These are phyloP conservation scores for Speleostelium caveatum DNA, from an alignment of 78 protist genomes.

Conservation along the genomic window DNA sequence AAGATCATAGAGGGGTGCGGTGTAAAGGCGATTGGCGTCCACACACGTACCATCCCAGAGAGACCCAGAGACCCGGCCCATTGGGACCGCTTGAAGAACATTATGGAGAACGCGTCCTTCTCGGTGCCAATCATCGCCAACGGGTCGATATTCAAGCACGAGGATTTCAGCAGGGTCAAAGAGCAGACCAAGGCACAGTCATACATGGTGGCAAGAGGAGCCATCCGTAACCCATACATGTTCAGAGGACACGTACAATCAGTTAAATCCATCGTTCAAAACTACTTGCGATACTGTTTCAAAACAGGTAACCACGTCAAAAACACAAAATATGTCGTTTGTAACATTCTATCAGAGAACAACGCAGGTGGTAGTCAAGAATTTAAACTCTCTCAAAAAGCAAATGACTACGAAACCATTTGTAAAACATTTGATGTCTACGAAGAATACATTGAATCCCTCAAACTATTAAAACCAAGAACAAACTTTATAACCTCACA, in stretches of 20 bases:
- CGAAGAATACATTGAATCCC: not conserved
- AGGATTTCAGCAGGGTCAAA: conserved; percentile 26
- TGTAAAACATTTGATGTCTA: conserved; percentile 6
- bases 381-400: conserved; percentile 4
- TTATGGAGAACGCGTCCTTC: conserved; percentile 30
- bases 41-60: conserved; percentile 72
- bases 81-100: conserved; percentile 59
- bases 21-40: conserved; percentile 81
- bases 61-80: conserved; percentile 76
- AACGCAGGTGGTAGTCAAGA: not conserved
- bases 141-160: conserved; percentile 62
- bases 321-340: conserved; percentile 42
- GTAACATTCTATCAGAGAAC: conserved; percentile 28
- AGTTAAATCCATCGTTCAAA: conserved; percentile 25
- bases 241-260: conserved; percentile 7
- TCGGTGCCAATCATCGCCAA: conserved; percentile 81
- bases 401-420: conserved; percentile 5
- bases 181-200: conserved; percentile 42
- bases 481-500: too few relatives aligned
- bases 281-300: not conserved
- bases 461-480: not conserved
- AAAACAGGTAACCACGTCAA: conserved; percentile 2
- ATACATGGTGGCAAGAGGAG: conserved; percentile 83
- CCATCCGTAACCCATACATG: conserved; percentile 38
- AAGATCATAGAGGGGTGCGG: conserved; percentile 69